Conservation (phyloP, 257 asterid species). For the Nicotiana otophora region DNA sequence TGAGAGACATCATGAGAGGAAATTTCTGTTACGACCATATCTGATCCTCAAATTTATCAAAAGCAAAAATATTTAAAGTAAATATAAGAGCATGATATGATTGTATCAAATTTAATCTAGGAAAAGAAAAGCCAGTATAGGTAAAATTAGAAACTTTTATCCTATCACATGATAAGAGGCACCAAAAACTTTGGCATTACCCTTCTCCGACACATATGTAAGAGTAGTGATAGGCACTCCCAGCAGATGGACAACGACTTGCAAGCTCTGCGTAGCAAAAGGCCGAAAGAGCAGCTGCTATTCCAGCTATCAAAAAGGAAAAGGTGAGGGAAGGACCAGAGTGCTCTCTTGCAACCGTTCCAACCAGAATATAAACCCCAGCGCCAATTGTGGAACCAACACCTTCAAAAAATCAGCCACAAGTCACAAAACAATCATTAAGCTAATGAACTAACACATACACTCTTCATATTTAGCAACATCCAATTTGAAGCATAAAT, state of each 20-base stretch:
- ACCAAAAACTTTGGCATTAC: conserved; percentile 26
- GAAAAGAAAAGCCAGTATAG: background rate
- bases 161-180: background rate
- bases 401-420: conserved; percentile 37
- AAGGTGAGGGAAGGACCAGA: conserved; percentile 85
- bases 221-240: conserved; percentile 96
- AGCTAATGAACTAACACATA: background rate
- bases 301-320: conserved; percentile 87
- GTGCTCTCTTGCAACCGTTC: conserved; percentile 97
- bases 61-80: background rate
- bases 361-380: conserved; percentile 92
- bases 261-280: conserved; percentile 94
- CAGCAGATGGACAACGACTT: conserved; percentile 96
- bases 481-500: background rate
- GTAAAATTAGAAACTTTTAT: background rate
- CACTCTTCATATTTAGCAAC: background rate
- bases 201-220: conserved; percentile 96
- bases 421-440: too few relatives aligned
- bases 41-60: background rate
- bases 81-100: background rate
- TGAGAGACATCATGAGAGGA: conserved; percentile 25
- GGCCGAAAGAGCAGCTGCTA: conserved; percentile 96
- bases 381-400: conserved; percentile 96
- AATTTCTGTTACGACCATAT: background rate
- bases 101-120: background rate